phyloP scores from a whole-genome alignment of 352 stramenopile species.

The Pythium brassicae region DNA sequence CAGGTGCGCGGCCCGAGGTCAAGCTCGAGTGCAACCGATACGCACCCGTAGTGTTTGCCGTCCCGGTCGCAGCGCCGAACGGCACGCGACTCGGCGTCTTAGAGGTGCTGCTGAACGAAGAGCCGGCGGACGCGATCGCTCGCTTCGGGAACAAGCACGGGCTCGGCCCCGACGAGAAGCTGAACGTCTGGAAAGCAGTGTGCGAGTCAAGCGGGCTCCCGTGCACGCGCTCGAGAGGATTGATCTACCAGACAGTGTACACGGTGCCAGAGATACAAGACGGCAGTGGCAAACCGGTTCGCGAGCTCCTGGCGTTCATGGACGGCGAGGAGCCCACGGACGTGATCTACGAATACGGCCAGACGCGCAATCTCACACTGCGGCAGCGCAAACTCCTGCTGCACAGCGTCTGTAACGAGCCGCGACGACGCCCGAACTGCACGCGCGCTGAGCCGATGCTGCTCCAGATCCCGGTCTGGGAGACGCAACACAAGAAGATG shows the following conservation, averaged over 20 bases:
- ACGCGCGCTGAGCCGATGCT: slow-evolving; percentile 75
- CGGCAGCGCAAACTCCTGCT: slow-evolving; percentile 64
- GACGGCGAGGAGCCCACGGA: slow-evolving; percentile 72
- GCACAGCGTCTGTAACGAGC: slow-evolving; percentile 65
- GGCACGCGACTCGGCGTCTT: slow-evolving; percentile 55
- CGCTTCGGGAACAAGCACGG: slow-evolving; percentile 73
- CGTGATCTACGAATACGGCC: slow-evolving; percentile 72
- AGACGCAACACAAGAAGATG: slow-evolving; percentile 61
- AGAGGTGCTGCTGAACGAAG: slow-evolving; percentile 58
- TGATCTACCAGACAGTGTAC: slow-evolving; percentile 64
- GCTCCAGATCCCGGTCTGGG: slow-evolving; percentile 70
- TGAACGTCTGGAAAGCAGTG: slow-evolving; percentile 42
- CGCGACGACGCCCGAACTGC: slow-evolving; percentile 59
- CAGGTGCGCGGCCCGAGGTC: slow-evolving; percentile 7
- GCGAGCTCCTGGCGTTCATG: slow-evolving; percentile 63
- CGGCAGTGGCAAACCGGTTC: background rate
- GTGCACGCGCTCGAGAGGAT: slow-evolving; percentile 46
- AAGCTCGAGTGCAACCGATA: slow-evolving; percentile 48
- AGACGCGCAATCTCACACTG: slow-evolving; percentile 64
- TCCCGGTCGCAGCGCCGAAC: slow-evolving; percentile 57
- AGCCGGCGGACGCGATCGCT: slow-evolving; percentile 66
- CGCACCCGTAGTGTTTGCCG: slow-evolving; percentile 51
- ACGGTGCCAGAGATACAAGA: slow-evolving; percentile 39
- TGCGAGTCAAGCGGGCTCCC: slow-evolving; percentile 46
- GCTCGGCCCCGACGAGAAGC: slow-evolving; percentile 49